Conservation (phyloP, 768 basidiomycete species). For the Mycena haematopus region DNA sequence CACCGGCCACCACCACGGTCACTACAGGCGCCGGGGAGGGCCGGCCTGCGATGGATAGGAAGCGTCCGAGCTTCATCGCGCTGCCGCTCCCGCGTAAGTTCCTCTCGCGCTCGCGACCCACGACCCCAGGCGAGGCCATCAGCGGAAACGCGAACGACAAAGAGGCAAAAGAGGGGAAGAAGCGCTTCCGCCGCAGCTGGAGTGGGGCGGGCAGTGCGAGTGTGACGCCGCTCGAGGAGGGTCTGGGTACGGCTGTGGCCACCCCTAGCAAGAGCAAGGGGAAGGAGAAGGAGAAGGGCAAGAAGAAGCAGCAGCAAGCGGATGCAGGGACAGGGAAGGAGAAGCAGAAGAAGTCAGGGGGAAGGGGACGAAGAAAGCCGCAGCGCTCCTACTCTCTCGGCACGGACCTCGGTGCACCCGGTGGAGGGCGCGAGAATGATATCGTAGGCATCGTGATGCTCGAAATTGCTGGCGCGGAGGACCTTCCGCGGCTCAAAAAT, state of each 20-base stretch:
- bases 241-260: not conserved
- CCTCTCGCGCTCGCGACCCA: slow-evolving; percentile 23
- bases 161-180: slow-evolving; percentile 34
- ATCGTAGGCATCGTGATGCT: slow-evolving; percentile 95
- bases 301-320: slow-evolving; percentile 24
- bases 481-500: slow-evolving; percentile 86
- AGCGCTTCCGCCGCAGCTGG: slow-evolving; percentile 38
- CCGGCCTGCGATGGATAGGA: slow-evolving; percentile 16
- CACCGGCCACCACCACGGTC: not conserved
- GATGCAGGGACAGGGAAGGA: slow-evolving; percentile 21
- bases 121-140: slow-evolving; percentile 30
- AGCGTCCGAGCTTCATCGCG: slow-evolving; percentile 27
- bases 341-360: slow-evolving; percentile 31
- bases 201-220: slow-evolving; percentile 23
- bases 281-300: slow-evolving; percentile 5
- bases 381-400: slow-evolving; percentile 39
- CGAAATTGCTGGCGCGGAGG: slow-evolving; percentile 84
- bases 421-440: slow-evolving; percentile 67
- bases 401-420: slow-evolving; percentile 43
- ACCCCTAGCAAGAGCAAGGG: not conserved
- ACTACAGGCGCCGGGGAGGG: not conserved
- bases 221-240: not conserved
- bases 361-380: slow-evolving; percentile 41
- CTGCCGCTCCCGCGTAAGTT: slow-evolving; percentile 27
- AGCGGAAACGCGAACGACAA: slow-evolving; percentile 22